Conservation (phyloP, 2,329 filamentous ascomycete genomes). For the Alternaria rosae region DNA sequence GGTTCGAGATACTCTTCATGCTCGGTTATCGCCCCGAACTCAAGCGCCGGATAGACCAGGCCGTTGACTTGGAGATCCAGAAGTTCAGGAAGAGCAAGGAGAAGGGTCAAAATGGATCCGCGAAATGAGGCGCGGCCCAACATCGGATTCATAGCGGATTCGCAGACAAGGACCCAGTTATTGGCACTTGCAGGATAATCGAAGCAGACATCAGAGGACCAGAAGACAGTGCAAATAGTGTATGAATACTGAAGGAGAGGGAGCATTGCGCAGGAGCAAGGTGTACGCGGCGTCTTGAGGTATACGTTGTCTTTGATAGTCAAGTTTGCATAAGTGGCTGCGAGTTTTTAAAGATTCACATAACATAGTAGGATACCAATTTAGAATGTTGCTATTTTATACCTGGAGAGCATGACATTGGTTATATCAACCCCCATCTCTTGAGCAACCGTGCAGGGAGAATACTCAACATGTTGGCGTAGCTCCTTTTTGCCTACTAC, state of each 20-base stretch:
- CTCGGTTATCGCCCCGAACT: conserved; percentile 90
- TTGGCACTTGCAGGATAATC: conserved; percentile 3
- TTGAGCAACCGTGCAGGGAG: neutral
- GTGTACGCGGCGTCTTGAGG: conserved; percentile 26
- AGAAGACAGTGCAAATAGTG: conserved; percentile 1
- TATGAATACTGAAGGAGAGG: conserved; percentile 13
- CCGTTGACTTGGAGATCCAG: conserved; percentile 76
- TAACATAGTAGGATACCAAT: conserved; percentile 16
- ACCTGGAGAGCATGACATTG: neutral
- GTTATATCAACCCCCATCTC: neutral
- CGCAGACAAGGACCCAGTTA: neutral
- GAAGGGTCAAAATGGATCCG: conserved; percentile 46
- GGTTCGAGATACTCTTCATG: conserved; percentile 91
- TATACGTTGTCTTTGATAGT: conserved; percentile 4
- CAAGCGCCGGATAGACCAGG: conserved; percentile 78
- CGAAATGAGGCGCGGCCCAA: conserved; percentile 20
- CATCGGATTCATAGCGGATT: neutral
- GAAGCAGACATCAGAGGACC: neutral
- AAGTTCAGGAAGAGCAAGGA: conserved; percentile 70
- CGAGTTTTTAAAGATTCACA: conserved; percentile 2
- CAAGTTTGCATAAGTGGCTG: conserved; percentile 1
- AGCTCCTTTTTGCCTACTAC: too few species aligned
- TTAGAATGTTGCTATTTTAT: conserved; percentile 7
- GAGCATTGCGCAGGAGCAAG: conserved; percentile 36
- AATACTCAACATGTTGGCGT: neutral